Percentiles rank a stretch among this genome's conserved stretches.
phyloP scores from a whole-genome alignment of 2,329 filamentous ascomycete species.

The Fusarium sp. region DNA sequence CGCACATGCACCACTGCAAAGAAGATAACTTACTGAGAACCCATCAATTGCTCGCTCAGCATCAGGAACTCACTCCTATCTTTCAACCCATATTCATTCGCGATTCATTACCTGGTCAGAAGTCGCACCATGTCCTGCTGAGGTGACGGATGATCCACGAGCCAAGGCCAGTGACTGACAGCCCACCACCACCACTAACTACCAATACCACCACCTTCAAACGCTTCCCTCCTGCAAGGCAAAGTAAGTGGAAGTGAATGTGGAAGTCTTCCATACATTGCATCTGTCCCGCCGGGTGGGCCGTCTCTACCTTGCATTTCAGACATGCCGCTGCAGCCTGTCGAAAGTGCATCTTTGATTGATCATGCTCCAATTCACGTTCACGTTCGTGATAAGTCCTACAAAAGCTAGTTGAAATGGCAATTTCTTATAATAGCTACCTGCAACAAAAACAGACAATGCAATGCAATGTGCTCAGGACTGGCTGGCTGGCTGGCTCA shows the following conservation, averaged over 20 bases:
- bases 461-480: constrained; percentile 7
- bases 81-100: not conserved
- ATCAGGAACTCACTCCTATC: not conserved
- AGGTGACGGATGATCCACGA: constrained; percentile 28
- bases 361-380: not conserved
- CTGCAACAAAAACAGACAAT: constrained; percentile 6
- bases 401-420: not conserved
- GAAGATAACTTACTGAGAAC: not conserved
- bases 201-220: constrained; percentile 21
- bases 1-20: not conserved
- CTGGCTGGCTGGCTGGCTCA: not conserved
- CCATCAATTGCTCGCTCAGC: constrained; percentile 1
- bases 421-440: not conserved
- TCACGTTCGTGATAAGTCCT: not conserved
- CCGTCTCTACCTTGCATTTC: constrained; percentile 29
- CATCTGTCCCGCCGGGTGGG: constrained; percentile 3
- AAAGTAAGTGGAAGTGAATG: not conserved
- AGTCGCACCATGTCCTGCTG: constrained; percentile 25
- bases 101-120: not conserved
- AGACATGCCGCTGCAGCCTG: constrained; percentile 34
- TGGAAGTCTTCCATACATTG: constrained; percentile 15
- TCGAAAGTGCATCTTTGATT: constrained; percentile 6
- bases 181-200: constrained; percentile 22
- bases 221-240: constrained; percentile 6
- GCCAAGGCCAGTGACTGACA: constrained; percentile 26